Evolutionary conservation across 139 green algal genomes (phyloP).

Genomic region (Spirogloea muscicola): DNA sequence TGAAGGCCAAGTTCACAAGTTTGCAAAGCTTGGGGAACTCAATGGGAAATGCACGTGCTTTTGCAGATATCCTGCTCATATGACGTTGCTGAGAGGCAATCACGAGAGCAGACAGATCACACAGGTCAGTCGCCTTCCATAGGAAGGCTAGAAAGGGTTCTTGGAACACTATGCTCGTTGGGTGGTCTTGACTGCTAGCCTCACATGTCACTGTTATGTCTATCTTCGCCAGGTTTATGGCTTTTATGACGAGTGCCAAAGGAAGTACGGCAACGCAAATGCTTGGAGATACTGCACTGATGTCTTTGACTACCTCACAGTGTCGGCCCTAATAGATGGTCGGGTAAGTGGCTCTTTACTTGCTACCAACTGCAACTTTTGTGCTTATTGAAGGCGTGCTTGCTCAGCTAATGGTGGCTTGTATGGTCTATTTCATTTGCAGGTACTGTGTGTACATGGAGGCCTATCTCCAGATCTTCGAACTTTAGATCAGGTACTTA

Average conservation of each 20-base stretch:
- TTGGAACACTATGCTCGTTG: too few species aligned
- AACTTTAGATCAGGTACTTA: slow-evolving; percentile 87
- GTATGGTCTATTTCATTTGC: too few species aligned
- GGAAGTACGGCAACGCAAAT: slow-evolving; percentile 99
- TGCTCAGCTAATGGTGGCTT: not conserved
- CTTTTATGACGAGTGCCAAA: slow-evolving; percentile 98
- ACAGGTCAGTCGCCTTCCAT: too few species aligned
- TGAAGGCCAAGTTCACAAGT: too few species aligned
- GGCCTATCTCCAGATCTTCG: slow-evolving; percentile 92
- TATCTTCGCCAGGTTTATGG: slow-evolving; percentile 88
- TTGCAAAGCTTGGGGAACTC: too few species aligned
- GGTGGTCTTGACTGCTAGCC: too few species aligned
- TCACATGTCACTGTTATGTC: too few species aligned
- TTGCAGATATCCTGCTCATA: slow-evolving; percentile 82
- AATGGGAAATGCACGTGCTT: too few species aligned
- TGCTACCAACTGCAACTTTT: too few species aligned
- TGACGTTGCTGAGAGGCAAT: slow-evolving; percentile 96
- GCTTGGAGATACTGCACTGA: slow-evolving; percentile 99
- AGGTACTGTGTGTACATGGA: slow-evolving; percentile 95
- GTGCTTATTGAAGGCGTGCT: not conserved
- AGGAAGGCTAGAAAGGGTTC: too few species aligned
- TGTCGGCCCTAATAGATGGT: slow-evolving; percentile 90
- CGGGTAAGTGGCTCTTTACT: slow-evolving; percentile 5
- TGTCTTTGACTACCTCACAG: slow-evolving; percentile 97
- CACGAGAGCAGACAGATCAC: slow-evolving; percentile 98